Conservation (phyloP, 805 yeast species). For the Metschnikowia proteae region DNA sequence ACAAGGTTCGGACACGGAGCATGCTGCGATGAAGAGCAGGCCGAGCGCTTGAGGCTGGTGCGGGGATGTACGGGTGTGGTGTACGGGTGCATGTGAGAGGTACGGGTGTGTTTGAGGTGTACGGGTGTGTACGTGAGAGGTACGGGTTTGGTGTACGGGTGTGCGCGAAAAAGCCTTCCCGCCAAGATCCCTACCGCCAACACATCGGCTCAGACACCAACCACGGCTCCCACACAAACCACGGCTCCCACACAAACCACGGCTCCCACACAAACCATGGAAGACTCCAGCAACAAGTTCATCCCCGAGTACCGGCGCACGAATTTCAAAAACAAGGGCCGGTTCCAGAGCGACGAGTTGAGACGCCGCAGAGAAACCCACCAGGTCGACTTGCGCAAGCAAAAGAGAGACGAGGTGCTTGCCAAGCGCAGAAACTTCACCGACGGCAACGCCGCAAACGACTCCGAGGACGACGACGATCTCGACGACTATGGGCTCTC, state of each 20-base stretch:
- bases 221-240: background rate
- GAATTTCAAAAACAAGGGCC: slow-evolving; percentile 88
- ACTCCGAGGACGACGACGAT: slow-evolving; percentile 42
- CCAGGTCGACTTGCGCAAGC: slow-evolving; percentile 94
- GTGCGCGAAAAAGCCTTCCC: background rate
- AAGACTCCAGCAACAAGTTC: slow-evolving; percentile 74
- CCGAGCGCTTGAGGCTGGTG: too few species aligned
- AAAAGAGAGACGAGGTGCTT: slow-evolving; percentile 90
- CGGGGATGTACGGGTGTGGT: background rate
- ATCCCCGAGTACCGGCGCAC: slow-evolving; percentile 98
- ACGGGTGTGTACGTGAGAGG: background rate
- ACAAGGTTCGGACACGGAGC: slow-evolving; percentile 10
- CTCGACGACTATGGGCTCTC: slow-evolving; percentile 26
- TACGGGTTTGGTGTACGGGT: background rate
- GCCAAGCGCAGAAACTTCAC: slow-evolving; percentile 86
- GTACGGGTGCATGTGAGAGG: background rate
- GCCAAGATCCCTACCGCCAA: slow-evolving; percentile 2
- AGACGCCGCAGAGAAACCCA: slow-evolving; percentile 97
- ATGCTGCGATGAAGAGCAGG: background rate
- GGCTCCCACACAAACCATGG: slow-evolving; percentile 44
- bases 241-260: background rate
- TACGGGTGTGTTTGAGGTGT: background rate
- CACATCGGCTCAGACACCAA: slow-evolving; percentile 2
- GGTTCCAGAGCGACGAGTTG: slow-evolving; percentile 92
- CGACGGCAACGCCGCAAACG: slow-evolving; percentile 31